Base-by-base conservation (phyloP, 1,284 basidiomycete species). In the Vanrija humicola region DNA sequence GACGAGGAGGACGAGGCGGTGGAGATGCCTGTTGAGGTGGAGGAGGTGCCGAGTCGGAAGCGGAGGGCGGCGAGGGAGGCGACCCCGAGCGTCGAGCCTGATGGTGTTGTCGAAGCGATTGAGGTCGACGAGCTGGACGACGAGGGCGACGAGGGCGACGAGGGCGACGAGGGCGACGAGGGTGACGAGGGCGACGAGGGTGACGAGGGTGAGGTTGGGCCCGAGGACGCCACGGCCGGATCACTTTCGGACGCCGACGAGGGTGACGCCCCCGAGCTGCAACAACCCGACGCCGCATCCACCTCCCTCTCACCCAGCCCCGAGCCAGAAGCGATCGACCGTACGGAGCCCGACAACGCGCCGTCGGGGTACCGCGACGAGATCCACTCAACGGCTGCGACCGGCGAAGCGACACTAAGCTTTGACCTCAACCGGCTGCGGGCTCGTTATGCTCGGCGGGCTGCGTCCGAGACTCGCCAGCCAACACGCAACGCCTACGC, bases 391-490 rank as follows among this genome's bases (percentile, higher is more conserved):
- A 48, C 63, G 6, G 54, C 48, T 14, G n/a, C 55, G 1, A 61
- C 65, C 9, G 72, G 73, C 38, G 69, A 73, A 52, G 52, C 69
- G 14, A 68, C 64, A 6, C 53, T 74, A 2, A 53, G 59, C 3
- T 76, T 76, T 50, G 68, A 74, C 52, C 29, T 74, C 9, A 39
- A 56, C 25, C 64, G 68, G 0, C 52, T 76, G 8, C 54, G 52
- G 18, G 21, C 39, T 29, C 66, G 72, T 5, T 70, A 66, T 3
- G 16, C 38, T 0, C 48, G 48, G 7, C 44, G 38, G 21, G 21
- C 21, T 23, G 21, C 19, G 38, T 34, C 0, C 9, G 19, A 18
- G 28, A 15, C 7, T 9, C 3, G 23, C 14, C 6, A 18, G 16
- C 7, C 3, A 23, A 12, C 21, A 18, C 46, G 73, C 18, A 53